Evolutionary conservation across 2,329 filamentous ascomycete genomes (phyloP).

Genomic region (Claviceps citrina): DNA sequence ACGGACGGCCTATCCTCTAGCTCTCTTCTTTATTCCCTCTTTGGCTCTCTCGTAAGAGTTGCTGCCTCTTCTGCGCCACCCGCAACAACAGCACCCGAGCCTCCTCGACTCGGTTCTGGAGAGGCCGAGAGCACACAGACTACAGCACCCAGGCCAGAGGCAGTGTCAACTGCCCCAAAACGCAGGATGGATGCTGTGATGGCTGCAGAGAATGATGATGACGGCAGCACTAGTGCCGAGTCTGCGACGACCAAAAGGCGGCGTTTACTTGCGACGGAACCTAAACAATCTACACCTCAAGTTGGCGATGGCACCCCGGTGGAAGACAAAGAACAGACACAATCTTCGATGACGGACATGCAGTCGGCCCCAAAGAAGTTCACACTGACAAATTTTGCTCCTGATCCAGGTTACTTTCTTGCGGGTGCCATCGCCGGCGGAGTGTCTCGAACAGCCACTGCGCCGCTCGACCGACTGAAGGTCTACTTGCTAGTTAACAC

Average conservation of each 20-base stretch:
- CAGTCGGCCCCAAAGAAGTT: slow-evolving; percentile 24
- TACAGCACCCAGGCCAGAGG: neutral
- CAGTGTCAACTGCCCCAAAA: slow-evolving; percentile 5
- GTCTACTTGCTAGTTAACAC: slow-evolving; percentile 95
- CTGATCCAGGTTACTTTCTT: slow-evolving; percentile 92
- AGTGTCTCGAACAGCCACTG: slow-evolving; percentile 86
- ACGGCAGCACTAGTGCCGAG: slow-evolving; percentile 11
- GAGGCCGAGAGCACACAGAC: neutral
- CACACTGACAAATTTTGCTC: slow-evolving; percentile 53
- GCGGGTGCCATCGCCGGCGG: slow-evolving; percentile 90
- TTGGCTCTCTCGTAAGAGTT: slow-evolving; percentile 60
- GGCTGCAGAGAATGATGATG: slow-evolving; percentile 6
- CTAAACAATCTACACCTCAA: slow-evolving; percentile 10
- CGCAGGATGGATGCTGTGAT: slow-evolving; percentile 6
- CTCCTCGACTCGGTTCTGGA: neutral
- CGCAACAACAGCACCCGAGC: slow-evolving; percentile 12
- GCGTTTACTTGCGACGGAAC: slow-evolving; percentile 11
- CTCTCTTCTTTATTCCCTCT: slow-evolving; percentile 53
- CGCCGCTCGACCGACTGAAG: slow-evolving; percentile 89
- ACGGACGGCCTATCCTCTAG: slow-evolving; percentile 41
- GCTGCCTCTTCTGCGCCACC: slow-evolving; percentile 31
- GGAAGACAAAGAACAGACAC: slow-evolving; percentile 14
- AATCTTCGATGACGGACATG: slow-evolving; percentile 20
- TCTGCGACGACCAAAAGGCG: slow-evolving; percentile 12
- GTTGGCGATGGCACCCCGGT: slow-evolving; percentile 21